A percentile compares a stretch with the other conserved stretches of the same genome.
Evolutionary conservation across 129 eudicot species (phyloP).

Genomic region (Flaveria trinervia): DNA sequence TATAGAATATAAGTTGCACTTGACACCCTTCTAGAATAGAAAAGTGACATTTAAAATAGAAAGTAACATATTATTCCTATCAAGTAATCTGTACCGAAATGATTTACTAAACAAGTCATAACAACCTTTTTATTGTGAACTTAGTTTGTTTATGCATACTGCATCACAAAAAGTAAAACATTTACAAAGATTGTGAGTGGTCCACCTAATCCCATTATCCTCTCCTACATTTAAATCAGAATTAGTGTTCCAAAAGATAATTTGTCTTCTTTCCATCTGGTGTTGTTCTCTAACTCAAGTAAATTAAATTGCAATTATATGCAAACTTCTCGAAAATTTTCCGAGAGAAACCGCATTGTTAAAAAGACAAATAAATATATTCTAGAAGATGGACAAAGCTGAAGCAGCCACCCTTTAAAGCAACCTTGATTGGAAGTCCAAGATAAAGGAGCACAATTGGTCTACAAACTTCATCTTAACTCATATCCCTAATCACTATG

Average conservation of each 20-base stretch:
- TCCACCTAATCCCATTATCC: background rate
- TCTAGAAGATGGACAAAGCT: slow-evolving; percentile 1
- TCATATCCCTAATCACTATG: slow-evolving; percentile 2
- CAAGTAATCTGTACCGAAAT: no score
- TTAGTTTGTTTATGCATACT: background rate
- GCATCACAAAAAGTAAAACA: background rate
- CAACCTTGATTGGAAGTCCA: background rate
- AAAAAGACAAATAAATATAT: background rate
- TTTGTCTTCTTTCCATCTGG: background rate
- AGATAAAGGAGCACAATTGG: background rate
- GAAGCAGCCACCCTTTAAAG: background rate
- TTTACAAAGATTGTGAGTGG: background rate
- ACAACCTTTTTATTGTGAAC: background rate
- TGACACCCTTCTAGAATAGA: no score
- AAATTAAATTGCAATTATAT: background rate
- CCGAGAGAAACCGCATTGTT: background rate
- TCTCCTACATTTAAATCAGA: slow-evolving; percentile 14
- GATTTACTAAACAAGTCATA: background rate
- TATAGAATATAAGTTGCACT: no score
- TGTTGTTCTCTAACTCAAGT: background rate
- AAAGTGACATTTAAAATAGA: no score
- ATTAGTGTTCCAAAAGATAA: background rate
- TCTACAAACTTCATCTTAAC: background rate
- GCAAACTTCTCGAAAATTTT: background rate
- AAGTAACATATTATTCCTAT: no score